A percentile compares a stretch with the other conserved stretches of the same genome.
These are phyloP conservation scores for Zymoseptoria passerinii DNA, from an alignment of 2,329 filamentous ascomycete genomes.

Conservation along the genomic window DNA sequence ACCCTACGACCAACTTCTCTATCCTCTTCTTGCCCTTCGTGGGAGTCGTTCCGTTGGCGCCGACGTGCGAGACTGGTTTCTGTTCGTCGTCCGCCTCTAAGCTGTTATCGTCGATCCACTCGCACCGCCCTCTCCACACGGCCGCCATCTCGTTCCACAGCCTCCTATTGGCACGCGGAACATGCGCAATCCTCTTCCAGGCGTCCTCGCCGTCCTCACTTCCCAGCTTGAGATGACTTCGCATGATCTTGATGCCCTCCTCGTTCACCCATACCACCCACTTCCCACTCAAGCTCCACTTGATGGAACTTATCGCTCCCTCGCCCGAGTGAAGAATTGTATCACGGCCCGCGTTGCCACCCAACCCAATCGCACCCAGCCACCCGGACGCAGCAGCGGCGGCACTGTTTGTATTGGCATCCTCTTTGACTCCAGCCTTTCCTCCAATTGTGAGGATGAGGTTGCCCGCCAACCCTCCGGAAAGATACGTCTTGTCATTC, in stretches of 20 bases:
- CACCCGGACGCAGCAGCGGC: conserved; percentile 73
- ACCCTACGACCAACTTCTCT: conserved; percentile 84
- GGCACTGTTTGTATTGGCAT: conserved; percentile 81
- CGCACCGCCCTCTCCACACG: conserved; percentile 84
- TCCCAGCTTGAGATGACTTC: conserved; percentile 75
- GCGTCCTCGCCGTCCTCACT: conserved; percentile 68
- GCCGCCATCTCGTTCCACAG: conserved; percentile 95
- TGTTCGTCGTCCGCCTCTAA: conserved; percentile 61
- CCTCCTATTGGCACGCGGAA: conserved; percentile 76
- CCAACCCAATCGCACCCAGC: conserved; percentile 80
- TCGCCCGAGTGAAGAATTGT: conserved; percentile 84
- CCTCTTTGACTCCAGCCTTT: conserved; percentile 65
- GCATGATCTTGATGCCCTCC: conserved; percentile 96
- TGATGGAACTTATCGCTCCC: conserved; percentile 81
- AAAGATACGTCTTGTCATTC: conserved; percentile 79
- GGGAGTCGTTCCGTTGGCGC: conserved; percentile 18
- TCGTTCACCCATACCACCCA: conserved; percentile 96
- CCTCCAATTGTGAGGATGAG: conserved; percentile 80
- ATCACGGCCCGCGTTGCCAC: conserved; percentile 67
- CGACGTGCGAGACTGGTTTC: conserved; percentile 20
- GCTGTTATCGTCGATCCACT: conserved; percentile 83
- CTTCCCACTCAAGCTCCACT: conserved; percentile 88
- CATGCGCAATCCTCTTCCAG: conserved; percentile 91
- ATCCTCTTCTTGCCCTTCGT: conserved; percentile 27
- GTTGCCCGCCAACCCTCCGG: conserved; percentile 79